Evolutionary conservation across 2,329 filamentous ascomycete species (phyloP), one percentile per base, ranked within the genome.

Genomic region (Aspergillus pseudoviridinutans): DNA sequence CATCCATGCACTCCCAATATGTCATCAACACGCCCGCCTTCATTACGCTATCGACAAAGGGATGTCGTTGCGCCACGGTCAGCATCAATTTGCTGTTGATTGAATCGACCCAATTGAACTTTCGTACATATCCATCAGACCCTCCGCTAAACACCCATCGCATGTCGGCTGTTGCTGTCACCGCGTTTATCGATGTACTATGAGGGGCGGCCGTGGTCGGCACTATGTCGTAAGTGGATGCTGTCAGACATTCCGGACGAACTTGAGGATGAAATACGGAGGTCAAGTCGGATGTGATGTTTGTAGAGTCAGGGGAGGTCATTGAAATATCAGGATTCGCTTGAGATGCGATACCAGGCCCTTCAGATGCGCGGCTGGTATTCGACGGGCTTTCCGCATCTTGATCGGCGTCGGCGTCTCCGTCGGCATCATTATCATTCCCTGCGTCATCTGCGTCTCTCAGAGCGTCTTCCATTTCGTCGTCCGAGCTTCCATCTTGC

Each of bases 1-100:
- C 84, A 70, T 99, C 93, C 72, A 97, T 92, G 68, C 97, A 99
- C 74, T 97, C 94, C 94, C 94, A 99, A 74, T 99, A 99, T 53
- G 90, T 96, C 83, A 97, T 87, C 51, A 97, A 78, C 5, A 96
- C 90, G 1, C 92, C 94, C 2, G 93, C 92, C 75, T 99, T 99
- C 56, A 91, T 91, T 47, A 99, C 94, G 66, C 91, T 96, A 72
- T 99, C 94, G 44, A 99, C 94, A 68, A 97, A 99, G 0, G 94
- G 94, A 71, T 99, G 94, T 51, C 90, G 84, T 77, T 99, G 94
- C 32, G 94, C 94, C 5, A 99, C 94, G 0, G 94, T 99, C 66
- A 99, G 79, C 59, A 93, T 87, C 35, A 94, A 85, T 76, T 96
- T 97, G 62, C 92, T 92, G 71, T 99, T 99, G 64, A 95, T 92